Evolutionary conservation across 2,329 filamentous ascomycete species (phyloP).

Genomic region (Aspergillus udagawae): DNA sequence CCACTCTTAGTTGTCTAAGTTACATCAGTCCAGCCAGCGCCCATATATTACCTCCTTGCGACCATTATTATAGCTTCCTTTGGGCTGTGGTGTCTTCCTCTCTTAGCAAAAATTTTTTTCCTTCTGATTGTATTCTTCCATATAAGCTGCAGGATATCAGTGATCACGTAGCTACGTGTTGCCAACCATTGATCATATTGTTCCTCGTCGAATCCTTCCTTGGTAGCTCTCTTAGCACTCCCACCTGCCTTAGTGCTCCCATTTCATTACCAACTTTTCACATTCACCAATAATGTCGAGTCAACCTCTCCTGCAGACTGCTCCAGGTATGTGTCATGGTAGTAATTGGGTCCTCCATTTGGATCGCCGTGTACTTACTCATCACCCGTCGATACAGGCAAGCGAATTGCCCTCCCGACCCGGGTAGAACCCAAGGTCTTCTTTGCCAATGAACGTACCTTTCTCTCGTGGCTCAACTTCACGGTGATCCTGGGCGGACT

Average conservation of each 20-base stretch:
- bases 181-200: neutral
- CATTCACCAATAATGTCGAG: constrained; percentile 68
- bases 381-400: constrained; percentile 57
- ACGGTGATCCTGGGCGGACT: constrained; percentile 96
- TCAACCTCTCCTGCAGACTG: constrained; percentile 91
- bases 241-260: neutral
- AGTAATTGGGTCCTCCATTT: neutral
- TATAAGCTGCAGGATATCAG: neutral
- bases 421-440: constrained; percentile 99
- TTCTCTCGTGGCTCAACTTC: constrained; percentile 99
- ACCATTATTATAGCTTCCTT: neutral
- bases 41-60: neutral
- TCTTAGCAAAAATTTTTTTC: neutral
- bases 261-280: constrained; percentile 1
- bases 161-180: neutral
- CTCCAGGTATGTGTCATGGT: constrained; percentile 63
- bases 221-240: neutral
- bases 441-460: constrained; percentile 99
- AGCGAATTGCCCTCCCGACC: constrained; percentile 95
- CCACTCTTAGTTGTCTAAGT: neutral
- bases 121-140: neutral
- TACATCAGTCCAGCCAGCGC: neutral
- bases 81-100: neutral
- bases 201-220: neutral
- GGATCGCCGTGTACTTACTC: constrained; percentile 3